Conservation (phyloP, 2,329 filamentous ascomycete genomes). For the Tolypocladium endophyticum region DNA sequence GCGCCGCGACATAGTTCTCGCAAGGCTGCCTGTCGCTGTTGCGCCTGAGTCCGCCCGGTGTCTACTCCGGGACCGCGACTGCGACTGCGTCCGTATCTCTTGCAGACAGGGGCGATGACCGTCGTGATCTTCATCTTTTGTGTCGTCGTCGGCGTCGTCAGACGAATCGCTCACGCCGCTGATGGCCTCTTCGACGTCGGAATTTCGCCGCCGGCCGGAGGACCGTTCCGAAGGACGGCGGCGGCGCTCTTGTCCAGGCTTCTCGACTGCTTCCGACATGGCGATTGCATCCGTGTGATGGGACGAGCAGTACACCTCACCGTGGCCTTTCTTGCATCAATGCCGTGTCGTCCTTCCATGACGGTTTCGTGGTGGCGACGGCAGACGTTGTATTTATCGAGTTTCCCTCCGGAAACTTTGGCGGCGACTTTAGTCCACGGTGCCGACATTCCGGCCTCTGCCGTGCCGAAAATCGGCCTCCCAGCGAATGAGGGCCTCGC, state of each 20-base stretch:
- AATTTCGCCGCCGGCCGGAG: background rate
- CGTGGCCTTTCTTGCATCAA: background rate
- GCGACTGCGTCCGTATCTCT: slow-evolving; percentile 8
- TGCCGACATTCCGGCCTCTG: background rate
- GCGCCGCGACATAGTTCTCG: slow-evolving; percentile 18
- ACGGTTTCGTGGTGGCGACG: background rate
- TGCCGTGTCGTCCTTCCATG: background rate
- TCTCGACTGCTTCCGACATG: background rate
- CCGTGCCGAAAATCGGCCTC: background rate
- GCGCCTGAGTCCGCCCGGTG: slow-evolving; percentile 4
- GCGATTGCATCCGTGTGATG: background rate
- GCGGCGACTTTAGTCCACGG: background rate
- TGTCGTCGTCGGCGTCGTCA: slow-evolving; percentile 3
- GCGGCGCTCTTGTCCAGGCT: background rate
- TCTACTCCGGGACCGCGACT: slow-evolving; percentile 6
- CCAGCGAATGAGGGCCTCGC: background rate
- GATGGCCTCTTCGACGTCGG: background rate
- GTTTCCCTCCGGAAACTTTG: background rate
- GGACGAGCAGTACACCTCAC: background rate
- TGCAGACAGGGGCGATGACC: slow-evolving; percentile 16
- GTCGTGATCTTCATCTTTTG: slow-evolving; percentile 8
- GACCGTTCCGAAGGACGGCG: background rate
- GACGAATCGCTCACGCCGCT: background rate
- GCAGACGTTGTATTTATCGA: background rate
- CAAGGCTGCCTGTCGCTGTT: slow-evolving; percentile 6